Evolutionary conservation across 305 asterid genomes (phyloP), one percentile per base, ranked within the genome.

Genomic region (Withania somnifera): DNA sequence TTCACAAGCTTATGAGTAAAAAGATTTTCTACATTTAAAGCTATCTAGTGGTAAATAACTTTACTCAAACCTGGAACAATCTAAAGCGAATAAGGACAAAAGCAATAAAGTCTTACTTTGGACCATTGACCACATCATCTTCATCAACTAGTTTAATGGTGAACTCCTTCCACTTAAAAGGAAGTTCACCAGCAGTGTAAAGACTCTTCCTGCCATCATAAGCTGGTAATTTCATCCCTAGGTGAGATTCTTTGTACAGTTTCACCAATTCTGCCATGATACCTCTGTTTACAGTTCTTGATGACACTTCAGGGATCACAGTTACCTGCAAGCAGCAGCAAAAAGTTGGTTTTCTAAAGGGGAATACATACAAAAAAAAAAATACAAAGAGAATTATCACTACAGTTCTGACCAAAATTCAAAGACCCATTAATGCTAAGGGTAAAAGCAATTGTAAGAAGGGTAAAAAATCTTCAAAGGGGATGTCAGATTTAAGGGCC

Each of bases 131-230:
- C 79, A 82, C 92, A 85, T 91, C 97, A n/a, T 92, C 98, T 57
- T 95, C 97, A 86, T 95, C 98, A 5, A 93, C 66, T 64, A 95
- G 93, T 88, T 91, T 93, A 84, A 97, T 75, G 2, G 84, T 86
- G 88, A 97, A 95, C 87, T 95, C 99, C 90, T 93, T 95, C 96
- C 93, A 88, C 73, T 89, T 82, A 88, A 95, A 97, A 63, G 99
- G 99, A 85, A 95, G 98, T 86, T 95, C 95, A 13, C 99, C 99
- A 79, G 99, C 98, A 20, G 98, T 93, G 89, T 94, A 97, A 30
- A 95, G 88, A 87, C 95, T 90, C 87, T 92, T 97, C 69, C 97
- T 86, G 54, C 99, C 99, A 88, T 97, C 99, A 88, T 93, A 97
- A 58, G 98, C 98, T 14, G 98, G 99, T 68, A 97, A 83, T 88